phyloP scores from a whole-genome alignment of 1,139 yeast genomes.

The Sugiyamaella neomexicana region DNA sequence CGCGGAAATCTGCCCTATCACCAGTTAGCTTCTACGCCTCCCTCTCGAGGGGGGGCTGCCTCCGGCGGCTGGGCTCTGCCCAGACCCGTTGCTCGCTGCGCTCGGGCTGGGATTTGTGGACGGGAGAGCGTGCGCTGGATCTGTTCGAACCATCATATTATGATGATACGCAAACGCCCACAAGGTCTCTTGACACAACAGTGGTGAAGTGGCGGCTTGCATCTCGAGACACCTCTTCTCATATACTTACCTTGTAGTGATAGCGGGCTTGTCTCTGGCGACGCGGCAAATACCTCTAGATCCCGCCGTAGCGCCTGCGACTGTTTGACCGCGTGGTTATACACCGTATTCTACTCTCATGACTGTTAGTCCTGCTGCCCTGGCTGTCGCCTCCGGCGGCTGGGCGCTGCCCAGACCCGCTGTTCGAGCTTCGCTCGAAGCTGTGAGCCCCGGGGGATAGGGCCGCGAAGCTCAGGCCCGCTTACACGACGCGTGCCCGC shows the following conservation, averaged over 20 bases:
- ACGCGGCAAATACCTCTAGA: slow-evolving; percentile 62
- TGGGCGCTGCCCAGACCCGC: neutral
- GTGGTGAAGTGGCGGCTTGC: too few relatives aligned
- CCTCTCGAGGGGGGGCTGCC: neutral
- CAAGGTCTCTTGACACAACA: too few relatives aligned
- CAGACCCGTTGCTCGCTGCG: too few relatives aligned
- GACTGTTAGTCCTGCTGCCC: neutral
- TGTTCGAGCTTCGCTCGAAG: neutral
- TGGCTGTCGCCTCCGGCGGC: neutral
- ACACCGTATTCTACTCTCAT: slow-evolving; percentile 63
- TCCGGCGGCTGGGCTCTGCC: neutral
- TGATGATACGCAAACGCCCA: too few relatives aligned
- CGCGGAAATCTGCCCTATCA: slow-evolving; percentile 71
- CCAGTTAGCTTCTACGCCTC: slow-evolving; percentile 1
- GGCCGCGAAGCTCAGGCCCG: too few relatives aligned
- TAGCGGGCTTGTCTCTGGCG: slow-evolving; percentile 67
- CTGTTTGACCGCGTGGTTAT: slow-evolving; percentile 87
- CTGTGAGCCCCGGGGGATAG: neutral
- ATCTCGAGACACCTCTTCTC: too few relatives aligned
- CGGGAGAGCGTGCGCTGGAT: too few relatives aligned
- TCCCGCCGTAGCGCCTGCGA: slow-evolving; percentile 71
- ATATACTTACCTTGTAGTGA: slow-evolving; percentile 64
- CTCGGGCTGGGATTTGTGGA: too few relatives aligned
- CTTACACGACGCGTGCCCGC: too few relatives aligned
- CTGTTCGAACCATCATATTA: too few relatives aligned